These are phyloP conservation scores for Candida anutae DNA, from an alignment of 1,139 yeast genomes.

Conservation along the genomic window DNA sequence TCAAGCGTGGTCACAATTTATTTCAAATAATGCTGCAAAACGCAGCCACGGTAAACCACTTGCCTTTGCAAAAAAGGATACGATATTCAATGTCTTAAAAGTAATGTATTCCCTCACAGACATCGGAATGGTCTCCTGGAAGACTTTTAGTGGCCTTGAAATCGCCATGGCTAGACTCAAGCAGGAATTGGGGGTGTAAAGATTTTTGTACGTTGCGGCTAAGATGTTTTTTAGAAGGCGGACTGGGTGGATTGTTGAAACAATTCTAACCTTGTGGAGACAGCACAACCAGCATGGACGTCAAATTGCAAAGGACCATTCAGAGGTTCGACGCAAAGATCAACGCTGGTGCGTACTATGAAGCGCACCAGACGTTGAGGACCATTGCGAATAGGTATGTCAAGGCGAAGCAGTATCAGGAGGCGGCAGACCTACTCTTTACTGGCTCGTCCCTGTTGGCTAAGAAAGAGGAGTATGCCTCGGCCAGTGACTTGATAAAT, in stretches of 20 bases:
- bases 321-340: slow-evolving; percentile 64
- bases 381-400: slow-evolving; percentile 83
- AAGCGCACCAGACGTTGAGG: slow-evolving; percentile 89
- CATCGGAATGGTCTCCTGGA: no score
- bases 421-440: slow-evolving; percentile 67
- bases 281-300: no score
- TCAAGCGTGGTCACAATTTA: neutral
- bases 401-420: slow-evolving; percentile 54
- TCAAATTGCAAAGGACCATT: slow-evolving; percentile 51
- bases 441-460: slow-evolving; percentile 65
- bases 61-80: neutral
- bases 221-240: no score
- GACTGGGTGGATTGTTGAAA: no score
- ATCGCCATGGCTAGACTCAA: no score
- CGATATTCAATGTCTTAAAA: no score
- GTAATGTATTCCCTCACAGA: no score
- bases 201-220: no score
- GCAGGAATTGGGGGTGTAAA: no score
- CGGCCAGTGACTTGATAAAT: slow-evolving; percentile 70
- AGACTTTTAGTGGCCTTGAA: no score
- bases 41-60: neutral
- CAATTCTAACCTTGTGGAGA: no score
- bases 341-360: slow-evolving; percentile 72
- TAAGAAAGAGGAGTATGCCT: slow-evolving; percentile 65
- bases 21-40: neutral